Conservation (phyloP, 78 protist species). For the Dictyostelium firmibasis region DNA sequence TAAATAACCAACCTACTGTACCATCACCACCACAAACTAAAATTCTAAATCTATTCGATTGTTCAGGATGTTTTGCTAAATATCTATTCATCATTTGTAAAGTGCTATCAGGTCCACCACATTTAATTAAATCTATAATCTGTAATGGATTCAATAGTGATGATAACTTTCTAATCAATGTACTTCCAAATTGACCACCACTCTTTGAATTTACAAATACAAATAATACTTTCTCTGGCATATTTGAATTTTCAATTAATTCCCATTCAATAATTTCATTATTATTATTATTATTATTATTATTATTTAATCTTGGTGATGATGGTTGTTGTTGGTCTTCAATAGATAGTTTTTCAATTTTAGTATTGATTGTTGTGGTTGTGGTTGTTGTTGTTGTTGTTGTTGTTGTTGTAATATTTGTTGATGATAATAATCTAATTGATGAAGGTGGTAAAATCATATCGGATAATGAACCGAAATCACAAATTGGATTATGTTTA, state of each 20-base stretch:
- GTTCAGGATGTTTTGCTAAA: constrained; percentile 20
- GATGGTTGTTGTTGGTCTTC: background rate
- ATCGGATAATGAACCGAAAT: constrained; percentile 24
- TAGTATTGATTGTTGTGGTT: background rate
- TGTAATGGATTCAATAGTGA: constrained; percentile 57
- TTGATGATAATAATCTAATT: background rate
- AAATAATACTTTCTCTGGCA: constrained; percentile 1
- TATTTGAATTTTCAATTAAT: background rate
- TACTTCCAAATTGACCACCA: constrained; percentile 69
- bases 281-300: background rate
- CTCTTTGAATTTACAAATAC: constrained; percentile 65
- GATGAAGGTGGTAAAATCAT: constrained; percentile 49
- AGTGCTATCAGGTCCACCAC: constrained; percentile 26
- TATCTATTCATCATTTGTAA: background rate
- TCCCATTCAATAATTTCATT: background rate
- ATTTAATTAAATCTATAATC: constrained; percentile 37
- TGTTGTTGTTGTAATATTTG: background rate
- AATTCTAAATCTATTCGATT: constrained; percentile 38
- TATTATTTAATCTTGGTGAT: background rate
- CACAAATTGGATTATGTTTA: constrained; percentile 40
- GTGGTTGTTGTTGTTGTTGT: no score
- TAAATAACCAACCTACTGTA: constrained; percentile 93
- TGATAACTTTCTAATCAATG: constrained; percentile 29
- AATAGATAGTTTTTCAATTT: background rate
- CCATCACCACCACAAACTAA: constrained; percentile 96